These are phyloP conservation scores for Parachlorella kessleri DNA, from an alignment of 139 green algal species.

Conservation along the genomic window DNA sequence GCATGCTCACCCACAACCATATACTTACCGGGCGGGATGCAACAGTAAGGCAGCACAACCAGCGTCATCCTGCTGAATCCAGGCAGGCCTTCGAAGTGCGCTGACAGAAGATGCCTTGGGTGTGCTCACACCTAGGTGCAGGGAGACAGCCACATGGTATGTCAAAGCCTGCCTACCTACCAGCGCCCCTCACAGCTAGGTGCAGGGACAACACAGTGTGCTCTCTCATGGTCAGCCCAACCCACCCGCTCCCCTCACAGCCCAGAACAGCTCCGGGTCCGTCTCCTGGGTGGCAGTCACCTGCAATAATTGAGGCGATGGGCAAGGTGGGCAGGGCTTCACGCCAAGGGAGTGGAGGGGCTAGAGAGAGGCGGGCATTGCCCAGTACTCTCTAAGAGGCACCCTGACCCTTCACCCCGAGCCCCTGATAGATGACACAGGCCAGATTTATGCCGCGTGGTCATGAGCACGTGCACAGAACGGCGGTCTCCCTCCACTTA, in stretches of 20 bases:
- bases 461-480: no score
- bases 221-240: no score
- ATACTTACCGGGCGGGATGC: background rate
- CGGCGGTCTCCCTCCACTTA: no score
- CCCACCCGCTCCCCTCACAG: conserved; percentile 8
- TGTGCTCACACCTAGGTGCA: background rate
- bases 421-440: no score
- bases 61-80: background rate
- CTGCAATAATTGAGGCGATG: no score
- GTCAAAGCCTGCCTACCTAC: background rate
- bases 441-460: no score
- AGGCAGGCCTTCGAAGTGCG: background rate
- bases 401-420: no score
- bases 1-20: background rate
- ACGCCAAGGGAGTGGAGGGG: no score
- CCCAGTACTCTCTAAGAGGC: no score
- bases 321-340: no score
- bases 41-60: no score
- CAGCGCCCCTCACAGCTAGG: background rate
- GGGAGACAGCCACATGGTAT: background rate
- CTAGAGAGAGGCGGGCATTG: no score
- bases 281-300: background rate
- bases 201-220: background rate
- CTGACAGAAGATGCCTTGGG: background rate
- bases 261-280: conserved; percentile 10